Base-by-base conservation (phyloP, 805 yeast genomes). In the Saccharomycopsis javanensis region DNA sequence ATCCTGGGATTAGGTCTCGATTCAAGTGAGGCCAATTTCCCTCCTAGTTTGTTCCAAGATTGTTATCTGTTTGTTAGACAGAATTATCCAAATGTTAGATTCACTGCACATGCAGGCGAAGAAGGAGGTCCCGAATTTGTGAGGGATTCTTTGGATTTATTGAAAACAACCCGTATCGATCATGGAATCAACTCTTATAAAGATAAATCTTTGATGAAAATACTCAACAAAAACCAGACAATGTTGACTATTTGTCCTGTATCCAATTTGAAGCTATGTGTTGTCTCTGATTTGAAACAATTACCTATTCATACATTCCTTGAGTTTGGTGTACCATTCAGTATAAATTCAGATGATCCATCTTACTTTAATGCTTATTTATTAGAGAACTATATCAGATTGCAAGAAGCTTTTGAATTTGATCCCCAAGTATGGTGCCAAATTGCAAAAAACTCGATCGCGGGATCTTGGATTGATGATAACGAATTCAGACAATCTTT, bases 21-120 rank as follows among this genome's bases (percentile, higher is more conserved):
- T 67, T 86, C 94, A 2, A 73, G 88, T 42, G 96, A 88, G 68
- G 79, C 73, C 60, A 90, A 88, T 34, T 83, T 83, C 71, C 92
- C 91, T 15, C 92, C 96, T 10, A 75, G 78, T 54, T 66, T 84
- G 53, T 88, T 86, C 65, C 71, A 71, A 13, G 86, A 84, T 53
- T 83, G 89, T 67, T 88, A 83, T 67, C 63, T 69, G 8, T 64
- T 67, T 20, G 77, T 86, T 6, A 74, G 72, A 56, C 71, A 73
- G 25, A 66, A 73, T 46, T 79, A 74, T 65, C 80, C 84, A 25
- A 71, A 78, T 25, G 77, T 83, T 56, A 77, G 81, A 42, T 74
- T 85, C 56, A 88, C 95, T 37, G 92, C 96, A 1, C 96, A 88
- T 66, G 95, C 94, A 2, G 96, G 96, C 64, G 96, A 88, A 71